Conservation (phyloP, 164 flowering plant species). For the Umbellularia californica region DNA sequence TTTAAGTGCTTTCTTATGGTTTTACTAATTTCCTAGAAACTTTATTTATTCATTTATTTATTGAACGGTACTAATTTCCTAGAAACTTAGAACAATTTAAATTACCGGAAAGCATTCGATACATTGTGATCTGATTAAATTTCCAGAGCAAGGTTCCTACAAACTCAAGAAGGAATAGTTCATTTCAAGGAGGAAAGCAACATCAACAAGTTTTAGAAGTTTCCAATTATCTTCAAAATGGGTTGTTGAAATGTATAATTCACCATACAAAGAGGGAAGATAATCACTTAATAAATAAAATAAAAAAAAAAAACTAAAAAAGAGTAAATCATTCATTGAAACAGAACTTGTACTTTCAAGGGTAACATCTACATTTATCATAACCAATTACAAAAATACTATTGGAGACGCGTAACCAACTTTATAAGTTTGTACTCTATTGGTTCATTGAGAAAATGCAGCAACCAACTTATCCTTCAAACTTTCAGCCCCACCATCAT, state of each 20-base stretch:
- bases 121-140: too few species aligned
- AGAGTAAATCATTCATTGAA: neutral
- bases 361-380: neutral
- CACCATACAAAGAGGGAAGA: neutral
- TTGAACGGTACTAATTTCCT: too few species aligned
- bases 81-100: too few species aligned
- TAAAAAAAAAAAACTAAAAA: neutral
- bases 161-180: neutral
- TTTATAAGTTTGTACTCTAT: neutral
- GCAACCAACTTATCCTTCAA: slow-evolving; percentile 56
- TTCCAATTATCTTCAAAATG: neutral
- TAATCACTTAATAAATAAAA: neutral
- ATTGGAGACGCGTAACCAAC: neutral
- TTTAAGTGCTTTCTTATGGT: too few species aligned
- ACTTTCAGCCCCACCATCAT: slow-evolving; percentile 38
- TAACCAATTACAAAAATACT: neutral
- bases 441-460: slow-evolving; percentile 29
- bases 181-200: too few species aligned
- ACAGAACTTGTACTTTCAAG: neutral
- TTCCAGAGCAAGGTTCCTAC: neutral
- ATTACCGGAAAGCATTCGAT: too few species aligned
- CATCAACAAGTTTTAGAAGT: too few species aligned
- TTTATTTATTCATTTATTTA: too few species aligned
- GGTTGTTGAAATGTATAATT: neutral
- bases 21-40: too few species aligned